Conservation (phyloP, 2,329 filamentous ascomycete species). For the Domatiomyces catenatus region DNA sequence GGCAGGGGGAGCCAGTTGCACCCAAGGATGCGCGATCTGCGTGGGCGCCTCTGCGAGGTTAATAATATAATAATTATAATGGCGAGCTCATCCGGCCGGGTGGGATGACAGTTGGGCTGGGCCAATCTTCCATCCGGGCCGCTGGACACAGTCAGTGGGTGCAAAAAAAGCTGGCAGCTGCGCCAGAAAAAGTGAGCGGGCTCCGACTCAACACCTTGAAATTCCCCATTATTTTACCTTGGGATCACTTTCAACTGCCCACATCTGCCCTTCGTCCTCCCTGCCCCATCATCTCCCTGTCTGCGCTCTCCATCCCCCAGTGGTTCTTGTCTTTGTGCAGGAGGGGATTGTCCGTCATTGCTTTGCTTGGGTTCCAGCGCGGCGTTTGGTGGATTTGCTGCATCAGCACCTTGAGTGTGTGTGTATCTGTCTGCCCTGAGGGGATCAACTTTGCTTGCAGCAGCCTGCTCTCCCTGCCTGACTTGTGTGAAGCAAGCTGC, state of each 20-base stretch:
- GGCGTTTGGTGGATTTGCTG: background rate
- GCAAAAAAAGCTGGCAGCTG: background rate
- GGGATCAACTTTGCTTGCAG: background rate
- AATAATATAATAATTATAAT: background rate
- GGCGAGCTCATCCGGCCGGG: background rate
- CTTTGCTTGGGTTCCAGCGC: background rate
- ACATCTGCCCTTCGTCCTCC: background rate
- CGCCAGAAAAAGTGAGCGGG: background rate
- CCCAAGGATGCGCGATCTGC: background rate
- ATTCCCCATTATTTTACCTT: constrained; percentile 1
- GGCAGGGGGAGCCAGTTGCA: background rate
- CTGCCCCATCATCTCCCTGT: background rate
- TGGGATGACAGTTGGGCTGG: background rate
- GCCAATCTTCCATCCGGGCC: background rate
- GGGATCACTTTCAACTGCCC: background rate
- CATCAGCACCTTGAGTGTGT: background rate
- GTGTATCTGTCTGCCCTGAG: background rate
- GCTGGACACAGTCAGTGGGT: background rate
- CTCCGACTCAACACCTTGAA: background rate
- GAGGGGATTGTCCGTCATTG: background rate
- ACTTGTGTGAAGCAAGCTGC: background rate
- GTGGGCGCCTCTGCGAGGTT: background rate
- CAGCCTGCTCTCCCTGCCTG: background rate
- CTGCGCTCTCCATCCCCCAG: background rate
- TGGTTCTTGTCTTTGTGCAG: background rate